Evolutionary conservation across 352 stramenopile genomes (phyloP).

Genomic region (Phytophthora pluvialis): DNA sequence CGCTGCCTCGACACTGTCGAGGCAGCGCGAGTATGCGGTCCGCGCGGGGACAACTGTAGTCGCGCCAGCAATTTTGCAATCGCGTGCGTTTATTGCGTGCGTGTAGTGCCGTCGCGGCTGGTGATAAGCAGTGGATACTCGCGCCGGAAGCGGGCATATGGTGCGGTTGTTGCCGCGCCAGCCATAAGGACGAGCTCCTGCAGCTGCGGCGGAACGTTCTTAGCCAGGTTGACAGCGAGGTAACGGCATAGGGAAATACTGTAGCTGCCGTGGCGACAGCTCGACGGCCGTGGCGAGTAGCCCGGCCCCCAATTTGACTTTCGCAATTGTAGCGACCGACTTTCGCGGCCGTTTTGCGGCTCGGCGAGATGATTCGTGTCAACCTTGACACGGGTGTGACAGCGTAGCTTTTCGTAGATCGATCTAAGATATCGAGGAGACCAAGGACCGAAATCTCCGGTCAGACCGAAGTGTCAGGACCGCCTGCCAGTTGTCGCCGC

Average conservation of each 20-base stretch:
- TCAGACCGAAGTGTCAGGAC: neutral
- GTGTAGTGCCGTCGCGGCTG: conserved; percentile 14
- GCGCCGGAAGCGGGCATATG: neutral
- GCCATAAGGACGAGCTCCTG: conserved; percentile 28
- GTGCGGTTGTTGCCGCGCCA: neutral
- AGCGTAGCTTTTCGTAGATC: neutral
- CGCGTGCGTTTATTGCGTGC: conserved; percentile 21
- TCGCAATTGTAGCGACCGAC: neutral
- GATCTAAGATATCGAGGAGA: conserved; percentile 13
- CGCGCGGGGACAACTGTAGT: conserved; percentile 18
- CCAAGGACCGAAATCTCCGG: conserved; percentile 3
- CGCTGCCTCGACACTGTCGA: neutral
- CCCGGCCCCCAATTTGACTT: neutral
- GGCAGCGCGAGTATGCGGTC: conserved; percentile 9
- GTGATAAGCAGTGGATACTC: conserved; percentile 27
- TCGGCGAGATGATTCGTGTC: conserved; percentile 22
- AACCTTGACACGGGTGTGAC: conserved; percentile 11
- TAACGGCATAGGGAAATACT: conserved; percentile 17
- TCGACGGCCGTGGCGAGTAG: neutral
- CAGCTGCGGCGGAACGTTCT: conserved; percentile 37
- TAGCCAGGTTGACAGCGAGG: conserved; percentile 20
- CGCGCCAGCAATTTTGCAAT: conserved; percentile 32
- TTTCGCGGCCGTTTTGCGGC: neutral
- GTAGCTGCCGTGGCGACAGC: neutral
- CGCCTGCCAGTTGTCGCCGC: conserved; percentile 1